Conservation (phyloP, 371 early-diverging fungal species). For the Gilbertella persicaria region DNA sequence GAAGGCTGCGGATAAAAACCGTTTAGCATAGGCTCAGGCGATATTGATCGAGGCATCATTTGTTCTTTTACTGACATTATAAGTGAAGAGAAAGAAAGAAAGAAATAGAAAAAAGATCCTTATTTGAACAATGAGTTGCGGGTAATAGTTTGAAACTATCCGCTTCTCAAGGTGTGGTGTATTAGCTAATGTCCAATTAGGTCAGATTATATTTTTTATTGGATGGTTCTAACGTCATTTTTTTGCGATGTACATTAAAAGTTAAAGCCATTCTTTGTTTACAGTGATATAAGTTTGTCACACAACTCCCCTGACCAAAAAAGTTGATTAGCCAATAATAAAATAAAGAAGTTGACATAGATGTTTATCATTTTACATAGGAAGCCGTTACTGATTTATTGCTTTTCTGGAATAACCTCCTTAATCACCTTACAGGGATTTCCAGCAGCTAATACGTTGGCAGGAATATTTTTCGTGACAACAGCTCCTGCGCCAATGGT, state of each 20-base stretch:
- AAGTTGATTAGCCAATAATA: too few relatives aligned
- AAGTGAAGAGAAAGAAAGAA: constrained; percentile 1
- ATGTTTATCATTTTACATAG: too few relatives aligned
- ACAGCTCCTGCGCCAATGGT: constrained; percentile 62
- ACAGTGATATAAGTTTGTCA: too few relatives aligned
- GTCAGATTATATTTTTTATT: not conserved
- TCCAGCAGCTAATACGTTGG: constrained; percentile 75
- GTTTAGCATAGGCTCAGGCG: not conserved
- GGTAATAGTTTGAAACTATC: not conserved
- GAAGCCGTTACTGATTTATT: not conserved
- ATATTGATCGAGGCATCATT: not conserved
- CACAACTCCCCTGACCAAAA: too few relatives aligned
- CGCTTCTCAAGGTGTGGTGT: not conserved
- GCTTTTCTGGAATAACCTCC: not conserved
- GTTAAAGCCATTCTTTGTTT: too few relatives aligned
- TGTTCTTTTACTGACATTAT: not conserved
- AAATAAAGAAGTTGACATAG: too few relatives aligned
- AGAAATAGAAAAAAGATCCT: not conserved
- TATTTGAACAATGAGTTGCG: not conserved
- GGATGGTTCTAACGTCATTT: not conserved
- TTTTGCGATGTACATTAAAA: too few relatives aligned
- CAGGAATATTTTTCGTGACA: constrained; percentile 81
- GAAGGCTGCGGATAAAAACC: not conserved
- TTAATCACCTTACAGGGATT: constrained; percentile 78
- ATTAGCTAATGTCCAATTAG: not conserved